Evolutionary conservation across 2,329 filamentous ascomycete genomes (phyloP), one percentile per base, ranked within the genome.

Genomic region (Raffaelea deltoideospora): DNA sequence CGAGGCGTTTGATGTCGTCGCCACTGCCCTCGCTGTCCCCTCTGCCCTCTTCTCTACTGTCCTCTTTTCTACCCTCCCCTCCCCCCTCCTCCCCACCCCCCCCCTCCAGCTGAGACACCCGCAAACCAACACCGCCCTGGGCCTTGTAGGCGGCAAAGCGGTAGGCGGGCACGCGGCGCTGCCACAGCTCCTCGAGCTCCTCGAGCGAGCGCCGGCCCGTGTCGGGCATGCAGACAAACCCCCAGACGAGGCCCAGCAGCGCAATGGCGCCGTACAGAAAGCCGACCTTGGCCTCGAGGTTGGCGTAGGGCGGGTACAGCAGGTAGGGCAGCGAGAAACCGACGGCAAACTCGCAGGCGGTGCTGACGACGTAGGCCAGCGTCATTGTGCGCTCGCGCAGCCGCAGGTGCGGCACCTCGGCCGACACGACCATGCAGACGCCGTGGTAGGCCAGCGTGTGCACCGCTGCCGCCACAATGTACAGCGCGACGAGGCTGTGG

Each of bases 181-280:
- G 35, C 31, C 36, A 45, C 6, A 45, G 34, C 23, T 41, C 41
- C 14, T 45, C 43, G 17, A 45, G 33, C 28, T 45, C 41, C 21
- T 45, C 43, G 22, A 45, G 41, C 5, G 41, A 43, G 3, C 40
- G 40, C 13, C 21, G 24, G 18, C 29, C 37, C 5, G 34, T 35
- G 21, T 45, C 43, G 15, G 43, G 43, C 11, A 45, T 21, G 26
- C 21, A 45, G 33, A 43, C 42, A 26, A 28, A 42, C 26, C 31
- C 40, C 37, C 40, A 45, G 20, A 40, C 10, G 4, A 42, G 20
- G 21, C 35, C 41, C 5, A 35, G 3, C 1, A 38, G 19, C 10
- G 35, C 35, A 11, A 43, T 37, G 17, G 35, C 17, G 36, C 43
- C 43, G 30, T 42, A 45, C 17, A 43, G 27, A 29, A 43, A 43